Conservation (phyloP, 2,329 filamentous ascomycete species). For the Shiraia bambusicola region DNA sequence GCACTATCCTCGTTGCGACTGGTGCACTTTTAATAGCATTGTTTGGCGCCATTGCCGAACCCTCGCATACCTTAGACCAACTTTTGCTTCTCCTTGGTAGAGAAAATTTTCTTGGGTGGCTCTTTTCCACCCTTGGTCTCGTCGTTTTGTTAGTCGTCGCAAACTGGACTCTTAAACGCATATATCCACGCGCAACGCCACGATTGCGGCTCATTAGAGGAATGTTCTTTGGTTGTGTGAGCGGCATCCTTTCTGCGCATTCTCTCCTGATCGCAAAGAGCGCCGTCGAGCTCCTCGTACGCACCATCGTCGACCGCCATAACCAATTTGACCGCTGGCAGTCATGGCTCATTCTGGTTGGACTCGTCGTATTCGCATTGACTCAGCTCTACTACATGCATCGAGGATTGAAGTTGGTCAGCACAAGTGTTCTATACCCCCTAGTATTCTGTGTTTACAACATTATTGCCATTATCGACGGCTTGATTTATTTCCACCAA, state of each 20-base stretch:
- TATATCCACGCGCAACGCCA: constrained; percentile 52
- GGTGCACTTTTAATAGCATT: constrained; percentile 91
- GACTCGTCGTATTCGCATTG: constrained; percentile 77
- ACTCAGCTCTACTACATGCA: constrained; percentile 95
- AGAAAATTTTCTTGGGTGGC: constrained; percentile 82
- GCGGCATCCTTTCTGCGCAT: constrained; percentile 91
- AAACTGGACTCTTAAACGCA: constrained; percentile 41
- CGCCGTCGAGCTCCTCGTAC: constrained; percentile 88
- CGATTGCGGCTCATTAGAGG: constrained; percentile 76
- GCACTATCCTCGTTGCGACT: constrained; percentile 81
- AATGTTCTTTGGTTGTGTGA: constrained; percentile 81
- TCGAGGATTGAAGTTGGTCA: constrained; percentile 88
- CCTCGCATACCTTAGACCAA: constrained; percentile 83
- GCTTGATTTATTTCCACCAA: constrained; percentile 94
- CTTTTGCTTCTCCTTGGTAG: constrained; percentile 74
- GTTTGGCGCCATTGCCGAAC: constrained; percentile 91
- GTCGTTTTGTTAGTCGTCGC: constrained; percentile 66
- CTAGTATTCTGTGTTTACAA: constrained; percentile 99
- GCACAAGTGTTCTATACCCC: constrained; percentile 92
- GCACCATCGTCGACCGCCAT: constrained; percentile 77
- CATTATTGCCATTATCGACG: constrained; percentile 96
- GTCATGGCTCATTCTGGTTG: constrained; percentile 86
- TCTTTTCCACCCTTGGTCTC: constrained; percentile 74
- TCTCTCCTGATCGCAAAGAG: constrained; percentile 92
- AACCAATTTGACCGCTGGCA: constrained; percentile 97